Evolutionary conservation across 495 filamentous ascomycete species (phyloP), one percentile per base, ranked within the genome.

Genomic region (Parathielavia hyrcaniae): DNA sequence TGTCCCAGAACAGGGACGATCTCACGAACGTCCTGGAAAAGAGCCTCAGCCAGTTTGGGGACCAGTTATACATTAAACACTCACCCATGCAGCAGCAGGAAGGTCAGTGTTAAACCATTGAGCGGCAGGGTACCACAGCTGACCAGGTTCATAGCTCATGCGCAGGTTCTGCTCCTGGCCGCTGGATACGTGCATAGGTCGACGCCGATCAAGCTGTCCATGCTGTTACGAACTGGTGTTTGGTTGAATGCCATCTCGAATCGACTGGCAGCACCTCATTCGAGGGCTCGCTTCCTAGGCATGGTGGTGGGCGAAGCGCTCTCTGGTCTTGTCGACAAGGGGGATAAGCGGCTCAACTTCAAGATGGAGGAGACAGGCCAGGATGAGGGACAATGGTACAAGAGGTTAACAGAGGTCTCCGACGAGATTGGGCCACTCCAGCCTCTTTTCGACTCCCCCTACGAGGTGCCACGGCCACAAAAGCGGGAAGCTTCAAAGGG

Each of bases 261-360:
- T 64, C 82, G 91, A 41, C 75, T 99, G n/a, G 81, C 81, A 12
- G 79, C 88, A 26, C 82, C 89, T 20, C 90, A 91, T 47, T 75
- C 76, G 14, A 79, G 84, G 55, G 85, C 88, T 51, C 82, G 93
- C 5, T 88, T 91, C 55, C 77, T 99, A 5, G 95, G 93, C 0
- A 96, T 99, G 88, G 75, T 89, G 6, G 83, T 96, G 45, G 93
- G 88, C 2, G 90, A 86, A 49, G 82, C 84, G 0, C 80, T 97
- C 14, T 96, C 91, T 0, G 75, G 80, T 19, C 77, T 99, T 1
- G 82, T 93, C 6, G 90, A 97, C 64, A 82, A 84, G 58, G 81
- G 81, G 23, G 77, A 81, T 32, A 87, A 85, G 52, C 78, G 75
- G 53, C 84, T 97, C 70, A 83, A 84, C 53, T 97, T 99, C 65